Percentiles rank a stretch among this genome's conserved stretches.
These are phyloP conservation scores for Nadsonia starkeyi-henricii DNA, from an alignment of 1,139 yeast genomes.

Conservation along the genomic window DNA sequence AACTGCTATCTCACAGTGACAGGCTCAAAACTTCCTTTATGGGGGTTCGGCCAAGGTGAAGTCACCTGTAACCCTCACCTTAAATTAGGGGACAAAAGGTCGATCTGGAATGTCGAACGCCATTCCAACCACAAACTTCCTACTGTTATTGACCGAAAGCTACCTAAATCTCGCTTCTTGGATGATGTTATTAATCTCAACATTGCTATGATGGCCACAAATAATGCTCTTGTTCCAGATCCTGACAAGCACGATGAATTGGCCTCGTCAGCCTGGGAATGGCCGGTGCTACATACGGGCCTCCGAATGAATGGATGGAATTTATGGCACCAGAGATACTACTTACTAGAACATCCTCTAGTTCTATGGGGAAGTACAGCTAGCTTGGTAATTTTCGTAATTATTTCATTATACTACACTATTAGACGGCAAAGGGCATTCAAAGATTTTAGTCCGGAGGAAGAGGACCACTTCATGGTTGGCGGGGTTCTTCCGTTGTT, in stretches of 20 bases:
- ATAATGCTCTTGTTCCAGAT: constrained; percentile 91
- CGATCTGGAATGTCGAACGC: constrained; percentile 96
- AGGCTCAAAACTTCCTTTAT: constrained; percentile 69
- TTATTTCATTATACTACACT: constrained; percentile 41
- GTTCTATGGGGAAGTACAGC: constrained; percentile 86
- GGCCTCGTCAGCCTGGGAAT: constrained; percentile 92
- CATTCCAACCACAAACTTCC: constrained; percentile 55
- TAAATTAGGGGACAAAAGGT: constrained; percentile 73
- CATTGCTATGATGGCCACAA: constrained; percentile 98
- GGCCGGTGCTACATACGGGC: constrained; percentile 92
- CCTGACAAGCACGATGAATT: constrained; percentile 80
- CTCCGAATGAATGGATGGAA: constrained; percentile 95
- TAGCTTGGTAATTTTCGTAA: constrained; percentile 50
- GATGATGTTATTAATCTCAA: constrained; percentile 86
- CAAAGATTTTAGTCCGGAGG: constrained; percentile 42
- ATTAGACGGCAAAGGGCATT: constrained; percentile 92
- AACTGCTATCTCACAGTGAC: constrained; percentile 82
- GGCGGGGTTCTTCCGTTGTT: constrained; percentile 84
- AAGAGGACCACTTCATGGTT: constrained; percentile 37
- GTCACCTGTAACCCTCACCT: constrained; percentile 73
- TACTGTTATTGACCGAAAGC: constrained; percentile 20
- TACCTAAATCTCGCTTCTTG: constrained; percentile 73
- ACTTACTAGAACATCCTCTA: constrained; percentile 82
- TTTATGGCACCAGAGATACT: constrained; percentile 65
- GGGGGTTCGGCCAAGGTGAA: constrained; percentile 99